Evolutionary conservation across 306 rosid species (phyloP), one percentile per base, ranked within the genome.

Genomic region (Fragaria ananassa): DNA sequence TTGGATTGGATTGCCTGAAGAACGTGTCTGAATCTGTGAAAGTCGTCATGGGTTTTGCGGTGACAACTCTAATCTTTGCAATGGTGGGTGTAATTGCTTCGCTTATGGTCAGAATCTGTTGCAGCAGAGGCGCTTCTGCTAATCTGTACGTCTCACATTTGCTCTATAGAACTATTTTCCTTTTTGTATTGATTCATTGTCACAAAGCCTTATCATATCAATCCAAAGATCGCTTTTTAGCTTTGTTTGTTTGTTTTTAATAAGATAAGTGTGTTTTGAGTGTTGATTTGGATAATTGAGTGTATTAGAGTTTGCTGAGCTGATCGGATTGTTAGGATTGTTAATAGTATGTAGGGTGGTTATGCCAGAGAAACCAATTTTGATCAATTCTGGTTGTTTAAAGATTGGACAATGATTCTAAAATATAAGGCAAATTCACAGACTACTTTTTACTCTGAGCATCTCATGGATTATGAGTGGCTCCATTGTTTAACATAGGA

Each of bases 41-140:
- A 19, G 25, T 13, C 68, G 60, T 4, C 61, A 82, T 77, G 85
- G 79, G 79, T 77, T 82, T 82, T 23, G 76, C 63, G 10, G 72
- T 82, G 35, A 73, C 85, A 29, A 82, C 85, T 58, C 79, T 77
- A 37, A 73, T 82, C 27, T 82, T 77, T 68, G 85, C 76, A 14
- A 68, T 73, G 70, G 85, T 77, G 14, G 82, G 82, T 58, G 14
- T 82, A 27, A 73, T 82, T 74, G 79, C 82, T 72, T 82, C 85
- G 50, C 79, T 82, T 41, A 31, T 82, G 71, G 85, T 82, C 72
- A 72, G 85, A 82, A 72, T 77, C 61, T 82, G 85, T 68, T 77
- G 44, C 60, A 74, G 76, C 34, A 41, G 82, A 58, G 79, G 79
- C 75, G 68, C 82, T n/a, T 82, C 85, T 19, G 25, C 72, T 31